Conservation (phyloP, 1,139 yeast genomes). For the Protomyces inundatus region DNA sequence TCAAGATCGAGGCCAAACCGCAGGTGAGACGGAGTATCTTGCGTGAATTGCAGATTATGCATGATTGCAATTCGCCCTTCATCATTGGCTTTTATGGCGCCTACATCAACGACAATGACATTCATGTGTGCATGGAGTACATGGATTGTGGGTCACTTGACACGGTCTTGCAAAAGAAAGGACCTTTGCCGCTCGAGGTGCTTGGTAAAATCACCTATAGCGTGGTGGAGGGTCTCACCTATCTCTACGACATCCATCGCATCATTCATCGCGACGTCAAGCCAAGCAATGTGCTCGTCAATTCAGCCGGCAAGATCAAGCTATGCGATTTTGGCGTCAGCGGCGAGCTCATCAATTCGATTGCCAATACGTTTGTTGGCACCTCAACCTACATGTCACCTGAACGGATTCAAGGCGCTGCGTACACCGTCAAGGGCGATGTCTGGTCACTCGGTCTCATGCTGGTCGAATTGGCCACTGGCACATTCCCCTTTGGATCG, state of each 20-base stretch:
- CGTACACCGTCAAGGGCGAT: constrained; percentile 87
- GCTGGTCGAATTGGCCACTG: constrained; percentile 81
- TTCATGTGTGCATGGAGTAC: constrained; percentile 95
- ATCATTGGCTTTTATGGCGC: constrained; percentile 92
- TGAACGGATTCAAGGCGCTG: constrained; percentile 90
- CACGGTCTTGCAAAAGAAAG: constrained; percentile 54
- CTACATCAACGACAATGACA: constrained; percentile 63
- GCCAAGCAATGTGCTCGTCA: constrained; percentile 86
- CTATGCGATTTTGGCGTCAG: constrained; percentile 95
- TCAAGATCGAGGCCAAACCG: constrained; percentile 78
- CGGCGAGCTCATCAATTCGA: constrained; percentile 89
- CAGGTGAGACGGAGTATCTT: constrained; percentile 78
- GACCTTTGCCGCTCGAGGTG: constrained; percentile 61
- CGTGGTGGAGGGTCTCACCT: constrained; percentile 71
- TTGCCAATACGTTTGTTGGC: constrained; percentile 94
- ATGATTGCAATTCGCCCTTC: constrained; percentile 74
- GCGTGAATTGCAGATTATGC: constrained; percentile 82
- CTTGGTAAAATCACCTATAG: constrained; percentile 70
- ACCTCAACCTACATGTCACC: constrained; percentile 99
- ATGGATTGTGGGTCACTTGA: constrained; percentile 98
- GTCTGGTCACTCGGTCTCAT: constrained; percentile 94
- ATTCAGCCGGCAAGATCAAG: constrained; percentile 75
- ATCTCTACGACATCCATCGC: constrained; percentile 76
- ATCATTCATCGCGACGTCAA: constrained; percentile 95
- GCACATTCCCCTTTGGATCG: constrained; percentile 54